Evolutionary conservation across 345 rosid genomes (phyloP), one percentile per base, ranked within the genome.

Genomic region (Euphorbia pulcherrima): DNA sequence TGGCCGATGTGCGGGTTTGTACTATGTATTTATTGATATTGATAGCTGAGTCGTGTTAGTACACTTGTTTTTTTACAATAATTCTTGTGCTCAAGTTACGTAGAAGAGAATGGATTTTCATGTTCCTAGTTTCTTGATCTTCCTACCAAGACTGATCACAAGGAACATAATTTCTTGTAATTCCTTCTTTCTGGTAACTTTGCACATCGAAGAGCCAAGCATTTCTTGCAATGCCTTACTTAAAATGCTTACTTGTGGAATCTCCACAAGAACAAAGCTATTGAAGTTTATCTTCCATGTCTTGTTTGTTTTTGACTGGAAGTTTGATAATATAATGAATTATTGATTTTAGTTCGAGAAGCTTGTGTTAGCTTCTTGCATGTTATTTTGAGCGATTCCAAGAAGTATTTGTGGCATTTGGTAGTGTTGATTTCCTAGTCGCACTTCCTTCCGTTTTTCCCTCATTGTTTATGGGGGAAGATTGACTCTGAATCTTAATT

Each of bases 1-100:
- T 81, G 55, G 82, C 81, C 41, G 96, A 89, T 80, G 73, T 84
- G 79, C 88, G 83, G 99, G 97, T 90, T 81, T 81, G 92, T 88
- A 60, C 72, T 69, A n/a, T n/a, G n/a, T 28, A 64, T 44, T 44
- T 69, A 41, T 71, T 55, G 41, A 28, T 82, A 62, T 65, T 33
- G 68, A 61, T 64, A 14, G 41, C 13, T 65, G 27, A 27, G 65
- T 21, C 70, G 41, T 54, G 52, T 20, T 57, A 56, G 18, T 54
- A 23, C 55, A 6, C 51, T 56, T 60, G 58, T 53, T 35, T 64
- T 66, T 29, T 13, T 47, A 5, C 60, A 9, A 63, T 3, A 28
- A 4, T 35, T 3, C 24, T 3, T 62, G 13, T 13, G 37, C 54
- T 26, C 14, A 41, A 9, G 6, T 46, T 46, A 46, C 39, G 26